Conservation (phyloP, 371 early-diverging fungal genomes). For the Mortierella sp. region DNA sequence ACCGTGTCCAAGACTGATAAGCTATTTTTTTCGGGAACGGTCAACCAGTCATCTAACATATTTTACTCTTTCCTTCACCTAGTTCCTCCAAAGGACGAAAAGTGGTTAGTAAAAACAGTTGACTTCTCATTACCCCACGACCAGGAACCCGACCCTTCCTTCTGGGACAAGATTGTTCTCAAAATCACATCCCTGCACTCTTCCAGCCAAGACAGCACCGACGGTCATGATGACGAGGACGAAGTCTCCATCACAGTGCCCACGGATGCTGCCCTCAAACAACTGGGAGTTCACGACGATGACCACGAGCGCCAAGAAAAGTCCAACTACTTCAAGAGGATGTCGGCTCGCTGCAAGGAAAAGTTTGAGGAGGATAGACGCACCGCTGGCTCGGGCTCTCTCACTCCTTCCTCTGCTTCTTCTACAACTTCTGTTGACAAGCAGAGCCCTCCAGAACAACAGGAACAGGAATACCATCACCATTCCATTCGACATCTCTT, state of each 20-base stretch:
- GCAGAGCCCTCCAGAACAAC: neutral
- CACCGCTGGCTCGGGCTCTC: neutral
- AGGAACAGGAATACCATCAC: slow-evolving; percentile 6
- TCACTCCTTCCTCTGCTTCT: neutral
- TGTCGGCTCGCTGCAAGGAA: slow-evolving; percentile 49
- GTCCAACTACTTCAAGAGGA: slow-evolving; percentile 45
- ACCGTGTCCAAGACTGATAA: neutral
- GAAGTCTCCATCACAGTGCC: slow-evolving; percentile 41
- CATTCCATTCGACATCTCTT: slow-evolving; percentile 19
- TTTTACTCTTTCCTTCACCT: neutral
- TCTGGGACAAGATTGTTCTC: slow-evolving; percentile 45
- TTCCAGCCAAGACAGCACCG: neutral
- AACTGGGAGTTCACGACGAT: slow-evolving; percentile 30
- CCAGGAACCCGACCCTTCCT: slow-evolving; percentile 26
- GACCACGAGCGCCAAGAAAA: slow-evolving; percentile 36
- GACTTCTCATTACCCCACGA: slow-evolving; percentile 32
- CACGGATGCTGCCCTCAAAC: slow-evolving; percentile 39
- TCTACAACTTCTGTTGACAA: slow-evolving; percentile 8
- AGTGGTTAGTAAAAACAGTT: slow-evolving; percentile 47
- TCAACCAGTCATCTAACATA: neutral
- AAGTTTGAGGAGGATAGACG: slow-evolving; percentile 47
- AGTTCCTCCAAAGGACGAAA: slow-evolving; percentile 48
- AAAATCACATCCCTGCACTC: slow-evolving; percentile 20
- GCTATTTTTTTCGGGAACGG: neutral
- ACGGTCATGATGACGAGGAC: slow-evolving; percentile 1